Evolutionary conservation across 371 early-diverging fungal genomes (phyloP).

Genomic region (Phascolomyces articulosus): DNA sequence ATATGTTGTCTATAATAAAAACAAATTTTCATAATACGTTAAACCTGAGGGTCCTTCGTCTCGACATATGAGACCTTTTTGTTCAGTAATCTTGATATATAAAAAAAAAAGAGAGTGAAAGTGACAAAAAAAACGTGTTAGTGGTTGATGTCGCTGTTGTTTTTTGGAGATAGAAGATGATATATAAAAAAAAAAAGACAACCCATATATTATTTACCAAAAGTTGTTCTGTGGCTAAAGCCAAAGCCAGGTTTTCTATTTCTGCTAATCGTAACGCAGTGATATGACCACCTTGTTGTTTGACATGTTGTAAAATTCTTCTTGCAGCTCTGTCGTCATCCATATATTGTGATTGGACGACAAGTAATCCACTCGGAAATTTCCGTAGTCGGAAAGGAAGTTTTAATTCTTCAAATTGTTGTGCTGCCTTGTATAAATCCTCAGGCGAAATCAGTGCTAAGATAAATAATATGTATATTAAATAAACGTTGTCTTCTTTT

Average conservation of each 20-base stretch:
- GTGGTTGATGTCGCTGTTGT: not conserved
- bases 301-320: slow-evolving; percentile 61
- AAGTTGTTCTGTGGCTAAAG: slow-evolving; percentile 78
- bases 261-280: slow-evolving; percentile 75
- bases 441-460: slow-evolving; percentile 87
- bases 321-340: slow-evolving; percentile 72
- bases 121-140: slow-evolving; percentile 20
- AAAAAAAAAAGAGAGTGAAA: too few species aligned
- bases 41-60: slow-evolving; percentile 87
- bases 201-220: slow-evolving; percentile 53
- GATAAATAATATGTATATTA: not conserved
- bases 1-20: slow-evolving; percentile 34
- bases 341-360: slow-evolving; percentile 71
- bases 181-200: too few species aligned
- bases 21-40: slow-evolving; percentile 79
- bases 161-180: too few species aligned
- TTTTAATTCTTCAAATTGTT: slow-evolving; percentile 62
- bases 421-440: slow-evolving; percentile 79
- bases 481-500: too few species aligned
- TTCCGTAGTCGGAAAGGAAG: slow-evolving; percentile 76
- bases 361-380: slow-evolving; percentile 80
- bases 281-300: slow-evolving; percentile 52
- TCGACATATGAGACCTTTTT: slow-evolving; percentile 77
- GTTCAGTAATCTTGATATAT: slow-evolving; percentile 71
- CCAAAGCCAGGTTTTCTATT: slow-evolving; percentile 65